phyloP scores from a whole-genome alignment of 495 filamentous ascomycete species.

The Aeminium ludgeri region DNA sequence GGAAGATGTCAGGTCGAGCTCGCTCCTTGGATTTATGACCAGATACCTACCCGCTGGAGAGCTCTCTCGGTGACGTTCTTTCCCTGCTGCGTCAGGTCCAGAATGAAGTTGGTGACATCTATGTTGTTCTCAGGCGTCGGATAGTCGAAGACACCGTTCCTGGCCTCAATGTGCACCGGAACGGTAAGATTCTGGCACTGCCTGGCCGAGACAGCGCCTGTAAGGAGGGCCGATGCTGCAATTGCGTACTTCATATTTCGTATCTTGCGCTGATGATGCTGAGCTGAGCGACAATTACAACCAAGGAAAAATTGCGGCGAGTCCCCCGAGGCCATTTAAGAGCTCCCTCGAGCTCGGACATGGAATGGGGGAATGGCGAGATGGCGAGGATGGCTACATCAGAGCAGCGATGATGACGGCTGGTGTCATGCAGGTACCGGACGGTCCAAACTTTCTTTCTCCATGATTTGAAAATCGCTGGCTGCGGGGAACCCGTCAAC shows the following conservation, averaged over 20 bases:
- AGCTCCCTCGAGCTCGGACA: too few species aligned
- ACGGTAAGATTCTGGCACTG: slow-evolving; percentile 27
- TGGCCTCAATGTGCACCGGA: slow-evolving; percentile 22
- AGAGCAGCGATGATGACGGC: too few species aligned
- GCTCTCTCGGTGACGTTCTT: slow-evolving; percentile 23
- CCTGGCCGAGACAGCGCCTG: slow-evolving; percentile 18
- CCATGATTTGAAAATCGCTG: too few species aligned
- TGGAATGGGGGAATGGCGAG: too few species aligned
- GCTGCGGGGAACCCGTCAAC: too few species aligned
- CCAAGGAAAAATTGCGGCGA: too few species aligned
- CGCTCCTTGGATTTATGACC: background rate
- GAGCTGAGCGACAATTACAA: too few species aligned
- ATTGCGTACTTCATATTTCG: slow-evolving; percentile 7
- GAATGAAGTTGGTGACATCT: slow-evolving; percentile 26
- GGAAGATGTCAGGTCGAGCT: background rate
- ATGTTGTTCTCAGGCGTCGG: slow-evolving; percentile 24
- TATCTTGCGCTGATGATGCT: background rate
- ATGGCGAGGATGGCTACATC: too few species aligned
- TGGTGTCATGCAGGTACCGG: too few species aligned
- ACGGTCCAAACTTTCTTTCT: too few species aligned
- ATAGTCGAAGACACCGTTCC: slow-evolving; percentile 24
- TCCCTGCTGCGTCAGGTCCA: slow-evolving; percentile 24
- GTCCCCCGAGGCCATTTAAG: too few species aligned
- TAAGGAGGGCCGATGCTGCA: slow-evolving; percentile 8
- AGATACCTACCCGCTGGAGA: slow-evolving; percentile 15